Evolutionary conservation across 2,329 filamentous ascomycete species (phyloP), one percentile per base, ranked within the genome.

Genomic region (Orbilia oligospora): DNA sequence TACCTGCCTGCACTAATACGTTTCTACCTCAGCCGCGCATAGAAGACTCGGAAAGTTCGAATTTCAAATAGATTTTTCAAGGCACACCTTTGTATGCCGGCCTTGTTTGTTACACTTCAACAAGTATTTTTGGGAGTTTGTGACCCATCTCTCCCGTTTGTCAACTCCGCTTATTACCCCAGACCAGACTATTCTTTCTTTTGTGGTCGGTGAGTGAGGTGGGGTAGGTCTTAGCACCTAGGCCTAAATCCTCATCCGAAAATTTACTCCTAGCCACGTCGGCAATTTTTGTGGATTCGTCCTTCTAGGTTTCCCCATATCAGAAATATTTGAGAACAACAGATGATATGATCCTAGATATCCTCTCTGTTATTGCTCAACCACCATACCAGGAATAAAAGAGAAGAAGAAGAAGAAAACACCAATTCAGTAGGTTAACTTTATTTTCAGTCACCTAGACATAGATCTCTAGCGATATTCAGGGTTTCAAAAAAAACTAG

Each of bases 11-110:
- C 58, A 41, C 4, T 9, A 44, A 49, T 41, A 41, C 14, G 8
- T 64, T n/a, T 61, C 36, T 18, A n/a, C 51, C 51, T 67, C 70
- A 73, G 70, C 70, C 70, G 41, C 51, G 51, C 36, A 61, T 27
- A 61, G 20, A 44, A 61, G 36, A 36, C 36, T 44, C 20, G 36
- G 61, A 73, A 58, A 5, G 38, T 41, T 69, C 38, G 66, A 61
- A 67, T 67, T 73, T 61, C 70, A 73, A 67, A 73, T 73, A 58
- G 22, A 61, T 44, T 67, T 24, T 46, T 24, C 55, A 64, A 64
- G 48, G 36, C 33, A 71, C 46, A 71, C 44, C 8, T 46, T 33
- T 24, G 8, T 14, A n/a, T 20, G 27, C 27, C n/a, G n/a, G n/a
- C 46, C 56, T 49, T 24, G 33, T 56, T 51, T 53, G 41, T 49